These are phyloP conservation scores for Xylaria scruposa DNA, from an alignment of 495 filamentous ascomycete genomes.

Conservation along the genomic window DNA sequence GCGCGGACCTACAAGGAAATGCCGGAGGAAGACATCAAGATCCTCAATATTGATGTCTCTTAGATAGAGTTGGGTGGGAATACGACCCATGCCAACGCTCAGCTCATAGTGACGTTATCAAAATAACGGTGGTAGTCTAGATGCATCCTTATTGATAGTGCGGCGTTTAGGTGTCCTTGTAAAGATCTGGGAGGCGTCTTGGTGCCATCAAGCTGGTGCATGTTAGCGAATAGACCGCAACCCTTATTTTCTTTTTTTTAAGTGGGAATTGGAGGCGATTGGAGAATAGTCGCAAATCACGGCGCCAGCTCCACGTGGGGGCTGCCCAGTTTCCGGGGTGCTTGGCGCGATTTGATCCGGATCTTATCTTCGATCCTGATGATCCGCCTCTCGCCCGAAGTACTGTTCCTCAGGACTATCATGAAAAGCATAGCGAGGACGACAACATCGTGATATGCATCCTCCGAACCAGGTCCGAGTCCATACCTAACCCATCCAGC, in stretches of 20 bases:
- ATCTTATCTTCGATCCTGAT: constrained; percentile 24
- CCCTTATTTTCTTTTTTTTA: constrained; percentile 19
- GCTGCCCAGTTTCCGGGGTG: constrained; percentile 21
- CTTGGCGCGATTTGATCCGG: constrained; percentile 23
- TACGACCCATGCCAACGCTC: constrained; percentile 5
- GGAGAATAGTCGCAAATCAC: constrained; percentile 9
- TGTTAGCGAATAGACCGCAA: constrained; percentile 4
- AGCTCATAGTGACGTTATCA: constrained; percentile 5
- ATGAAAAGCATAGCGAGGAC: not conserved
- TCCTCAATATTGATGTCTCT: constrained; percentile 81
- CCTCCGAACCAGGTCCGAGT: constrained; percentile 2
- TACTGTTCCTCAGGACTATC: not conserved
- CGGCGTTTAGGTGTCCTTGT: not conserved
- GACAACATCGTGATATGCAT: constrained; percentile 1
- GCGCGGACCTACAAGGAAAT: constrained; percentile 91
- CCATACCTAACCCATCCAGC: constrained; percentile 11
- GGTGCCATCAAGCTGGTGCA: constrained; percentile 15
- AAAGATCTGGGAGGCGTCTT: constrained; percentile 21
- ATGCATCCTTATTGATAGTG: constrained; percentile 5
- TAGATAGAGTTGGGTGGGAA: constrained; percentile 37
- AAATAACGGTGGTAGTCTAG: constrained; percentile 4
- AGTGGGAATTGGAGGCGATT: constrained; percentile 12
- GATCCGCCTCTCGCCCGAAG: constrained; percentile 8
- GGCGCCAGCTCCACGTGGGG: constrained; percentile 26
- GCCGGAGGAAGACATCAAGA: constrained; percentile 96